Evolutionary conservation across 83 land plant species (phyloP), one percentile per base, ranked within the genome.

Genomic region (Thuja plicata): DNA sequence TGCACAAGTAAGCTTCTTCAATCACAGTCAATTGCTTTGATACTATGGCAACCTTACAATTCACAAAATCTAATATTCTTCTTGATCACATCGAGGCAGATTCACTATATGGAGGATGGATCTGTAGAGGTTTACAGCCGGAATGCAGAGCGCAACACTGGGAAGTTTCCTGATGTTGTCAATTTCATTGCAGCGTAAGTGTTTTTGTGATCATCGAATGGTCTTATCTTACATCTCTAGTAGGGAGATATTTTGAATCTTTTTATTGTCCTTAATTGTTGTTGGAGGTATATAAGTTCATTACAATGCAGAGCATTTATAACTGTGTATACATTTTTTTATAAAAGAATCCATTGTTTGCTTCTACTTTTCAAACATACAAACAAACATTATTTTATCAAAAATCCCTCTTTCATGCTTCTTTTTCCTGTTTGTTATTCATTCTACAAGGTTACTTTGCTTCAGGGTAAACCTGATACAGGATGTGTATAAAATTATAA

Each of bases 101-200:
- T 98, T 80, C 99, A 98, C 87, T 97, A 95, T 88, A 55, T 96
- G 95, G 99, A 97, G 73, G 91, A 97, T 92, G 99, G 98, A 45
- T 80, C 94, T 13, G 94, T 98, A 73, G 98, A 98, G 92, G 96
- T 98, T 71, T 98, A 98, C 84, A 98, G 99, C 91, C 88, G 99
- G 82, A 98, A 98, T 96, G 98, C 99, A 74, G 99, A 98, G 89
- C 88, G 97, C 12, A 98, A 96, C 88, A 98, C 99, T 80, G 97
- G 93, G 89, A 98, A 98, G 94, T 98, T 93, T 90, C 99, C 99
- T 71, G 99, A 98, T 90, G 95, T 97, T 79, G 95, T 93, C 62
- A 89, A 82, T 85, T 89, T 95, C 48, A 91, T 98, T 76, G 86
- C 92, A 85, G 94, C 95, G 99, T 96, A 92, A 80, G 60, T 21